Conservation (phyloP, 73 alveolate genomes). For the Breviolum minutum region DNA sequence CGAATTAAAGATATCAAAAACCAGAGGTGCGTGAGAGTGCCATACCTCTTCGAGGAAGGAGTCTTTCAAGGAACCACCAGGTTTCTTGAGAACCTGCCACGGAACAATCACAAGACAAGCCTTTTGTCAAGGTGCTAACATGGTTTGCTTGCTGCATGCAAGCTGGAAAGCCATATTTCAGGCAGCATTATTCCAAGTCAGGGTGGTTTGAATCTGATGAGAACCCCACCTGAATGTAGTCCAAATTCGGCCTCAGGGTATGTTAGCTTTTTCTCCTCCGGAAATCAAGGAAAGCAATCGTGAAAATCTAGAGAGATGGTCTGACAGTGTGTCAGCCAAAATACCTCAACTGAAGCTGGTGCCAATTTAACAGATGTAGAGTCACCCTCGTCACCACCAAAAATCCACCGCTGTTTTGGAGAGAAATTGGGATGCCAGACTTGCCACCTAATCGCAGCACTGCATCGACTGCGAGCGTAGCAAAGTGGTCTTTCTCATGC, state of each 20-base stretch:
- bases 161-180: no score
- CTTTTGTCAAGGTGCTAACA: background rate
- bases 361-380: no score
- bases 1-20: background rate
- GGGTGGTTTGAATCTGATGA: background rate
- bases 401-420: no score
- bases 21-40: background rate
- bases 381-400: no score
- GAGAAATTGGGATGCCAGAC: background rate
- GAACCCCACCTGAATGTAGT: slow-evolving; percentile 97
- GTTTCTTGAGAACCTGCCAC: slow-evolving; percentile 98
- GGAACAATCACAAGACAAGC: no score
- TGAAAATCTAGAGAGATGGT: no score
- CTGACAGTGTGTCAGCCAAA: no score
- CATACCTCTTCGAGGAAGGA: slow-evolving; percentile 97
- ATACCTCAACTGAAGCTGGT: no score
- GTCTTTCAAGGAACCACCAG: slow-evolving; percentile 99
- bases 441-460: slow-evolving; percentile 99
- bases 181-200: background rate
- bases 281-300: background rate
- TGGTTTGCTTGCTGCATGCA: no score
- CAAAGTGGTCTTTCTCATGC: slow-evolving; percentile 98
- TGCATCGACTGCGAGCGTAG: slow-evolving; percentile 99
- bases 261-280: background rate
- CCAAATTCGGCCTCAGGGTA: slow-evolving; percentile 97